phyloP scores from a whole-genome alignment of 2,329 filamentous ascomycete genomes.

The Colletotrichum phormii region DNA sequence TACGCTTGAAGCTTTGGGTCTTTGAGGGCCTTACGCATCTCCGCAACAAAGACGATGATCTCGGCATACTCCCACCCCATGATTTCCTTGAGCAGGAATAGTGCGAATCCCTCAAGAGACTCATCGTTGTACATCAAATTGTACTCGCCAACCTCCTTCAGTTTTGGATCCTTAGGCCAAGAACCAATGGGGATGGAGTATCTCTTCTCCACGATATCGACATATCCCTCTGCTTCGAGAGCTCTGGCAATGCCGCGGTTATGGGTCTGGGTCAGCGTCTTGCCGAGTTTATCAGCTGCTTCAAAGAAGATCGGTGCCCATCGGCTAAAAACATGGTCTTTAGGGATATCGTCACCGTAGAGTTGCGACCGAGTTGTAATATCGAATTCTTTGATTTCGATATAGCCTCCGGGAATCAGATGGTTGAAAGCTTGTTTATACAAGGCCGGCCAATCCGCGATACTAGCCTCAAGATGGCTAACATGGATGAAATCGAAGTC shows the following conservation, averaged over 20 bases:
- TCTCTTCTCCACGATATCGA: conserved; percentile 28
- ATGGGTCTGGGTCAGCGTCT: conserved; percentile 38
- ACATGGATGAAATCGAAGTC: conserved; percentile 72
- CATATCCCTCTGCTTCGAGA: conserved; percentile 41
- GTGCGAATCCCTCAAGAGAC: conserved; percentile 42
- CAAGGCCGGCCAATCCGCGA: conserved; percentile 66
- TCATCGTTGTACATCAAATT: conserved; percentile 39
- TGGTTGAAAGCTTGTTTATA: conserved; percentile 62
- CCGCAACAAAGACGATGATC: conserved; percentile 41
- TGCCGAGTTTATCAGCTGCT: conserved; percentile 40
- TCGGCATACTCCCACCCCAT: conserved; percentile 43
- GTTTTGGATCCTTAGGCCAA: conserved; percentile 33
- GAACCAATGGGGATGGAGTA: conserved; percentile 29
- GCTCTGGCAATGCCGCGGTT: conserved; percentile 37
- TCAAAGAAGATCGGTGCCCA: conserved; percentile 42
- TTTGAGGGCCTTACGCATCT: conserved; percentile 40
- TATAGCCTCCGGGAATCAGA: conserved; percentile 66
- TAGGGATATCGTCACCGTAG: conserved; percentile 37
- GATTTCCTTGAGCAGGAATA: conserved; percentile 42
- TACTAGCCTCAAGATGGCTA: conserved; percentile 65
- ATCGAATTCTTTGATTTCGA: conserved; percentile 47
- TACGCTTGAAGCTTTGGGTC: conserved; percentile 40
- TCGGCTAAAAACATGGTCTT: conserved; percentile 42
- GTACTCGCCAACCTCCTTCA: conserved; percentile 33
- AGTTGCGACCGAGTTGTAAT: conserved; percentile 13